A percentile compares a stretch with the other conserved stretches of the same genome.
These are phyloP conservation scores for Ganoderma sp. DNA, from an alignment of 1,284 basidiomycete species.

Conservation along the genomic window DNA sequence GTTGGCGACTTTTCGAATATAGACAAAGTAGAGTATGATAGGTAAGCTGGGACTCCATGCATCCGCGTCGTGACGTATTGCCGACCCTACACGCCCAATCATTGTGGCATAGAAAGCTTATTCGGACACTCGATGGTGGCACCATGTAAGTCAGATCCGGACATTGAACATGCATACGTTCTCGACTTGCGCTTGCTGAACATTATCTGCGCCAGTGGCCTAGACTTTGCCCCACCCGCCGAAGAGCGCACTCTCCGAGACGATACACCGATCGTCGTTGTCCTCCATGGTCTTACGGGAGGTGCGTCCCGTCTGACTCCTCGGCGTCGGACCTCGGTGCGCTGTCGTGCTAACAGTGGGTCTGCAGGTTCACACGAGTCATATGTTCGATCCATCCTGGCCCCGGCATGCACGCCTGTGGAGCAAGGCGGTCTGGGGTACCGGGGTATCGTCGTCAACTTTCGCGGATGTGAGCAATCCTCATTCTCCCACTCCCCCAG, in stretches of 20 bases:
- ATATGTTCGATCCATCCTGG: slow-evolving; percentile 84
- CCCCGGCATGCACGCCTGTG: slow-evolving; percentile 70
- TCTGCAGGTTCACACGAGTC: slow-evolving; percentile 82
- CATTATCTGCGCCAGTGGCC: slow-evolving; percentile 53
- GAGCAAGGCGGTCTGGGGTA: slow-evolving; percentile 84
- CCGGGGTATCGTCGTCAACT: slow-evolving; percentile 88
- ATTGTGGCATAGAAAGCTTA: slow-evolving; percentile 50
- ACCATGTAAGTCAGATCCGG: slow-evolving; percentile 57
- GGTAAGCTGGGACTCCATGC: slow-evolving; percentile 48
- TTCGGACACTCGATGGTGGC: slow-evolving; percentile 72
- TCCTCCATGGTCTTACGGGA: slow-evolving; percentile 88
- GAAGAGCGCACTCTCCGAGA: slow-evolving; percentile 58
- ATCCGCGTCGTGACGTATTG: slow-evolving; percentile 12
- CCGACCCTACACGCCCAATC: slow-evolving; percentile 18
- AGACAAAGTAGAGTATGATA: slow-evolving; percentile 73
- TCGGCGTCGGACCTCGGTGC: slow-evolving; percentile 12
- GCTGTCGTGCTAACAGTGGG: slow-evolving; percentile 20
- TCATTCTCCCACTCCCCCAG: slow-evolving; percentile 13
- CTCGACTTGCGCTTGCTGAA: slow-evolving; percentile 7
- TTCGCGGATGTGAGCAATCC: slow-evolving; percentile 79
- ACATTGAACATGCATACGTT: slow-evolving; percentile 3
- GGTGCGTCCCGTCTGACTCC: slow-evolving; percentile 49
- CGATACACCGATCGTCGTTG: slow-evolving; percentile 82
- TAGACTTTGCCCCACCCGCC: slow-evolving; percentile 71
- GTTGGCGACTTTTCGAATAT: slow-evolving; percentile 75